phyloP scores from a whole-genome alignment of 306 rosid species.

The Adenanthera pavonina region DNA sequence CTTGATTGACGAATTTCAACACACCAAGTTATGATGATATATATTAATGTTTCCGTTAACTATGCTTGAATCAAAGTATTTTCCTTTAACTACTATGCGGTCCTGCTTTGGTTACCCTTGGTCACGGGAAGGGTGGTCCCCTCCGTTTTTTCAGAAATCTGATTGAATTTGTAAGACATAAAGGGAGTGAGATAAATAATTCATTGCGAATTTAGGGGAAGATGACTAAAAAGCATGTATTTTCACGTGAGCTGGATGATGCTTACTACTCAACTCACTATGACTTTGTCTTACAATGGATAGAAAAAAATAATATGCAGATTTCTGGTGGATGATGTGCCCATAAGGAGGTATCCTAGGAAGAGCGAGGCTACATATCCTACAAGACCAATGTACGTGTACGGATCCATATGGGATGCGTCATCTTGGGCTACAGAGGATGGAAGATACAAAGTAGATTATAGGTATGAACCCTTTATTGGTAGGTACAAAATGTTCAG shows the following conservation, averaged over 20 bases:
- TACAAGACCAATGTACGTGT: slow-evolving; percentile 74
- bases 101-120: too few species aligned
- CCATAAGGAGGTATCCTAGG: slow-evolving; percentile 74
- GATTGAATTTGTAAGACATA: too few species aligned
- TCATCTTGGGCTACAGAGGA: slow-evolving; percentile 90
- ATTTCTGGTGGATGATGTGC: slow-evolving; percentile 86
- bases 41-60: background rate
- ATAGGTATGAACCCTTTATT: slow-evolving; percentile 78
- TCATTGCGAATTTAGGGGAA: background rate
- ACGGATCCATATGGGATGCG: slow-evolving; percentile 98
- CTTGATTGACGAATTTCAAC: background rate
- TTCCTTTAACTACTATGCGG: too few species aligned
- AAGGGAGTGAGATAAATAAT: background rate
- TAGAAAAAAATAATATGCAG: slow-evolving; percentile 42
- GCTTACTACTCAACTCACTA: background rate
- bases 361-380: slow-evolving; percentile 84
- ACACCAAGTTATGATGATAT: background rate
- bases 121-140: too few species aligned
- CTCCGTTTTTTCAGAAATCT: too few species aligned
- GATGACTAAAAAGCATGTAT: background rate
- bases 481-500: slow-evolving; percentile 74
- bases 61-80: background rate
- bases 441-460: slow-evolving; percentile 90
- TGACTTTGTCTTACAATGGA: slow-evolving; percentile 25
- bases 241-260: slow-evolving; percentile 18